Evolutionary conservation across 768 basidiomycete species (phyloP), one percentile per base, ranked within the genome.

Genomic region (Amanita rimosa): DNA sequence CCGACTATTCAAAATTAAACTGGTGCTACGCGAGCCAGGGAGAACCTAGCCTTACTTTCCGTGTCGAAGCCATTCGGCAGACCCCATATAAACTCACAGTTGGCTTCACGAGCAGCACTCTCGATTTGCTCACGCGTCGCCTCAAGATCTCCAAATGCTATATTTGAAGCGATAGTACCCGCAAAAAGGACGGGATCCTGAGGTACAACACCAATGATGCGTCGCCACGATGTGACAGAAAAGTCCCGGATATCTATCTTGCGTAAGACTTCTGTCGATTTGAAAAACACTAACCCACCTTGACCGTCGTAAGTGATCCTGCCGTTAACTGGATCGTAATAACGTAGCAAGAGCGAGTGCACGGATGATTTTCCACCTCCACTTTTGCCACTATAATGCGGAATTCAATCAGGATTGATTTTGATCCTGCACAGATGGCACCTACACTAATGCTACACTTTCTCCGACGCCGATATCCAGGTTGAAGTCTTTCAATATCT

Each of bases 51-150:
- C 87, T 56, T 54, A 93, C 92, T 93, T 56, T 82, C 74, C 0
- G 95, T 97, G 56, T 96, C 94, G 57, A 95, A 95, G 0, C 93
- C 92, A 50, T 91, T 73, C 8, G 94, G 93, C 73, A 98, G 80
- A 13, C 86, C 83, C 85, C 91, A 90, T 5, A 97, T 82, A 59
- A 95, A 98, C 58, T 95, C 92, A 64, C 94, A 97, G 56, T 97
- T 96, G 2, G 95, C 95, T 51, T 89, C 78, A 16, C 85, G 73
- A 0, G 93, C 94, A 0, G 91, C 94, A 24, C 81, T 68, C 62
- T 96, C 90, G 17, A 97, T 87, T 51, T 95, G 79, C 54, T 82
- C 81, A 17, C 85, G 74, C 0, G 89, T 87, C 0, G 81, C 88
- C 16, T 74, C 66, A 7, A 77, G 72, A 43, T 83, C 76, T 2